These are phyloP conservation scores for Hypericum androsaemum DNA, from an alignment of 345 rosid species.

Conservation along the genomic window DNA sequence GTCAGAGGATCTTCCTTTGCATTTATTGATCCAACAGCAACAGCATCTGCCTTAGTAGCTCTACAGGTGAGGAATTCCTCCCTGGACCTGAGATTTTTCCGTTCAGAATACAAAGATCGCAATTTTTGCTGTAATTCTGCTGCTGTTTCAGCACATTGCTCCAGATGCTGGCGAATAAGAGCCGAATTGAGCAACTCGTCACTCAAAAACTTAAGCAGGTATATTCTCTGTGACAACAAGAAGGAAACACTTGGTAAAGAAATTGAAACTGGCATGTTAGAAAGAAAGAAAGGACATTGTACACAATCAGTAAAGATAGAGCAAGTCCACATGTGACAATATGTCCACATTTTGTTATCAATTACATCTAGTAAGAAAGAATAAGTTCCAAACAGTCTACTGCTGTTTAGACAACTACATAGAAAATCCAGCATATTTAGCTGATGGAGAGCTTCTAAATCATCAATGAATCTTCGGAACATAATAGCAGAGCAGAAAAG, in stretches of 20 bases:
- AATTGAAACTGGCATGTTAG: neutral
- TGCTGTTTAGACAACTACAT: no score
- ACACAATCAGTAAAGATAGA: no score
- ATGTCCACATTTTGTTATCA: no score
- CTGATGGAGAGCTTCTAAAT: no score
- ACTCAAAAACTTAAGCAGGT: conserved; percentile 71
- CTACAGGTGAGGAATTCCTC: conserved; percentile 55
- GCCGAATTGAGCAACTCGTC: conserved; percentile 84
- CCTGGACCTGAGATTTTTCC: conserved; percentile 57
- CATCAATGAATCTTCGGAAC: no score
- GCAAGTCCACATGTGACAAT: no score
- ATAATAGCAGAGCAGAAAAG: no score
- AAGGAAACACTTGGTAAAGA: conserved; percentile 10
- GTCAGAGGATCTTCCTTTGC: conserved; percentile 27
- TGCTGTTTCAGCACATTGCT: conserved; percentile 66
- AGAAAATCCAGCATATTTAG: no score
- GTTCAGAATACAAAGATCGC: conserved; percentile 55
- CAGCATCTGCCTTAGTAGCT: conserved; percentile 42
- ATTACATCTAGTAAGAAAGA: no score
- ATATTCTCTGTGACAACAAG: conserved; percentile 58
- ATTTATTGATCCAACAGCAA: conserved; percentile 30
- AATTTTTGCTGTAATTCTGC: conserved; percentile 81
- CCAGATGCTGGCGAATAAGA: conserved; percentile 81
- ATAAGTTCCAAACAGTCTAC: no score
- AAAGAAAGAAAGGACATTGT: no score